Evolutionary conservation across 73 alveolate genomes (phyloP).

Genomic region (Paramecium pentaurelia): DNA sequence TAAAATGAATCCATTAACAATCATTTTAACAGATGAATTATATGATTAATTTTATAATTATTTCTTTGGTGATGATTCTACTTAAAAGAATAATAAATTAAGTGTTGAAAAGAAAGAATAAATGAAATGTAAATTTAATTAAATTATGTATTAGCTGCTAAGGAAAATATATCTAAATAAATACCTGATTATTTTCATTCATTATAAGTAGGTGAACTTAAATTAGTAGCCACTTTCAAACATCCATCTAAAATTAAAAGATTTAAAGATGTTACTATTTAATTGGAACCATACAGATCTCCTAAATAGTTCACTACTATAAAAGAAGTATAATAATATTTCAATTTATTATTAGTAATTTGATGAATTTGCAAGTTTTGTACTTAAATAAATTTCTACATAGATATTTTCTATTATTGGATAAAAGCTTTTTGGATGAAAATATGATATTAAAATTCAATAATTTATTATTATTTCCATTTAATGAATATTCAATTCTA

Average conservation of each 20-base stretch:
- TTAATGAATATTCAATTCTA: not conserved
- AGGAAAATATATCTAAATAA: not conserved
- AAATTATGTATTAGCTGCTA: not conserved
- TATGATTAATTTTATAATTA: conserved; percentile 30
- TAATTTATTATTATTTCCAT: not conserved
- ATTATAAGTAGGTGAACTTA: conserved; percentile 25
- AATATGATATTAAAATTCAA: not conserved
- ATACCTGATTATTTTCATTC: conserved; percentile 11
- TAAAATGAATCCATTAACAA: not conserved
- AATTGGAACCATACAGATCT: conserved; percentile 5
- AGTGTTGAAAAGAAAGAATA: conserved; percentile 18
- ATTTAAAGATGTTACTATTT: not conserved
- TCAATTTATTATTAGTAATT: not conserved
- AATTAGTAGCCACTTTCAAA: conserved; percentile 10
- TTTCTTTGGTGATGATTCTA: not conserved
- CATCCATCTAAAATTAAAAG: conserved; percentile 45
- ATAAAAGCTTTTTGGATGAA: not conserved
- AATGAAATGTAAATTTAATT: not conserved
- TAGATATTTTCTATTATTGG: not conserved
- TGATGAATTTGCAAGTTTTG: conserved; percentile 39
- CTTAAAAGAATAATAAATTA: not conserved
- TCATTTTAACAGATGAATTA: conserved; percentile 27
- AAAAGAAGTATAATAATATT: not conserved
- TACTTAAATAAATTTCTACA: not conserved
- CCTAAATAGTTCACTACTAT: conserved; percentile 4